A percentile compares a stretch with the other conserved stretches of the same genome.
Evolutionary conservation across 108 stramenopile genomes (phyloP).

Genomic region (Fistulifera solaris): DNA sequence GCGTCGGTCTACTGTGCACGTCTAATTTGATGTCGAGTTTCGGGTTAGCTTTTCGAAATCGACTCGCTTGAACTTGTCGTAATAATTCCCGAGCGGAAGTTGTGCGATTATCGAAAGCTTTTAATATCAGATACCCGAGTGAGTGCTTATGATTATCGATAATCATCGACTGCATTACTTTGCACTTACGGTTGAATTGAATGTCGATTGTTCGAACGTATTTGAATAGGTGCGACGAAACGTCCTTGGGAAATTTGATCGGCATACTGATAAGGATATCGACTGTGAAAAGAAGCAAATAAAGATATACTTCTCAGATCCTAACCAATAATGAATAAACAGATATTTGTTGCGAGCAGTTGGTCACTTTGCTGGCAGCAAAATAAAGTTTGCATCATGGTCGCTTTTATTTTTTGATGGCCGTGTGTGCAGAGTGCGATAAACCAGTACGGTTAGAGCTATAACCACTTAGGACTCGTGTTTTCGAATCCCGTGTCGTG

Average conservation of each 20-base stretch:
- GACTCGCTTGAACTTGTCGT: conserved; percentile 30
- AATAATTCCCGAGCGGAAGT: conserved; percentile 38
- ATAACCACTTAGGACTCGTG: too few species aligned
- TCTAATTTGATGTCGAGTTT: conserved; percentile 33
- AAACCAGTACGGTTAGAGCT: too few species aligned
- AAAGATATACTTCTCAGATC: too few species aligned
- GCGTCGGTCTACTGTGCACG: conserved; percentile 19
- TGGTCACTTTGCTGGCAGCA: too few species aligned
- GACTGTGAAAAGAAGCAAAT: too few species aligned
- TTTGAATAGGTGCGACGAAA: conserved; percentile 46
- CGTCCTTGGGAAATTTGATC: conserved; percentile 43
- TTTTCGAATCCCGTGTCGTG: too few species aligned
- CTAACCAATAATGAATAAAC: too few species aligned
- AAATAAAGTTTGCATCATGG: too few species aligned
- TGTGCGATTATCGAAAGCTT: conserved; percentile 40
- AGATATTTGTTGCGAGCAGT: too few species aligned
- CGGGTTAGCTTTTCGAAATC: conserved; percentile 28
- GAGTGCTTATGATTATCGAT: conserved; percentile 1
- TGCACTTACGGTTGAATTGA: conserved; percentile 38
- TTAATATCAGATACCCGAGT: neutral
- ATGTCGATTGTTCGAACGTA: conserved; percentile 33
- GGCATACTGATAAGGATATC: conserved; percentile 17
- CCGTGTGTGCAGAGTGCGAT: too few species aligned
- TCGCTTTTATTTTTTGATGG: too few species aligned
- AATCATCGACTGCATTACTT: neutral